Evolutionary conservation across 306 rosid species (phyloP).

Genomic region (Argentina anserina): DNA sequence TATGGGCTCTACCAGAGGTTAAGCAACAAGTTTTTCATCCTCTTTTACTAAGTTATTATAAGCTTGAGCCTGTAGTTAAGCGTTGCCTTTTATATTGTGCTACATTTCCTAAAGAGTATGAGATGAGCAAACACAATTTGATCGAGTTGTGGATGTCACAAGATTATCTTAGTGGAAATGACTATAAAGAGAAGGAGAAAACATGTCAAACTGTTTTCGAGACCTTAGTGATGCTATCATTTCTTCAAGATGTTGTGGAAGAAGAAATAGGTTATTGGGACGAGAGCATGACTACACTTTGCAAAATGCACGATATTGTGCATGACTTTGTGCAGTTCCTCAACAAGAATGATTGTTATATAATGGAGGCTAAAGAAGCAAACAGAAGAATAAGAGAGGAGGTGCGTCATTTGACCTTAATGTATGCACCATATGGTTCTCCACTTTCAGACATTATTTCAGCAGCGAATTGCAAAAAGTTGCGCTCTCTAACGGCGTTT

Average conservation of each 20-base stretch:
- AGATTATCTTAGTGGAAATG: no score
- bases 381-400: neutral
- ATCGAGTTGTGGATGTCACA: no score
- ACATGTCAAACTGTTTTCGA: no score
- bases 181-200: no score
- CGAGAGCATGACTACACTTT: rapidly evolving
- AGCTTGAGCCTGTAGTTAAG: no score
- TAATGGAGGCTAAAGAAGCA: neutral
- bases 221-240: neutral
- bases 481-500: neutral
- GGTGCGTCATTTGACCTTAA: neutral
- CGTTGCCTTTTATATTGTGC: no score
- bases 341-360: neutral
- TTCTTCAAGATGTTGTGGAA: neutral
- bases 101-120: no score
- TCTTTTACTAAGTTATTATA: no score
- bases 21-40: no score
- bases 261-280: no score
- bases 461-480: neutral
- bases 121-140: no score
- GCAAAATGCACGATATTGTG: neutral
- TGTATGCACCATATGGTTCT: neutral
- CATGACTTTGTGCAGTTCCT: neutral
- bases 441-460: neutral
- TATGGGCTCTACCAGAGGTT: no score